These are phyloP conservation scores for Phytopythium helicoides DNA, from an alignment of 352 stramenopile species.

Conservation along the genomic window DNA sequence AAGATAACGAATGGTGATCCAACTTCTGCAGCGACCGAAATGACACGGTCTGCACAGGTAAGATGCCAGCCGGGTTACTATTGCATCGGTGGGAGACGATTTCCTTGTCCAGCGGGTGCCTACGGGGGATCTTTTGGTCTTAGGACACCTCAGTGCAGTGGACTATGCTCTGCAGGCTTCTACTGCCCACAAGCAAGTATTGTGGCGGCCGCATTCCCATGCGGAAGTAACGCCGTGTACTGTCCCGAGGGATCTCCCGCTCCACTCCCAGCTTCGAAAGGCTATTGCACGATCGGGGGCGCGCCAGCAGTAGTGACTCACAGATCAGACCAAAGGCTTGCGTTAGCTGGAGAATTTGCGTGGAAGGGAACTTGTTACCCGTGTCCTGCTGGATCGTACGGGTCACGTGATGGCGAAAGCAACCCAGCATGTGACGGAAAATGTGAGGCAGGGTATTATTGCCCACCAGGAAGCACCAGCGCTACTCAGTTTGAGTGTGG, in stretches of 20 bases:
- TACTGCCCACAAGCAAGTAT: slow-evolving; percentile 63
- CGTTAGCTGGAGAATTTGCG: slow-evolving; percentile 50
- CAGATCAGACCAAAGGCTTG: slow-evolving; percentile 25
- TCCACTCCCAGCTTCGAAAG: slow-evolving; percentile 14
- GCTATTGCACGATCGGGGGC: slow-evolving; percentile 29
- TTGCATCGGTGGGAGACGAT: slow-evolving; percentile 34
- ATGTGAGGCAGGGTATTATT: slow-evolving; percentile 73
- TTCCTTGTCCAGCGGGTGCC: slow-evolving; percentile 44
- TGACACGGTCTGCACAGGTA: slow-evolving; percentile 34
- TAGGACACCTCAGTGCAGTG: slow-evolving; percentile 43
- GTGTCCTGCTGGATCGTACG: slow-evolving; percentile 68
- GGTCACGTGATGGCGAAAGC: slow-evolving; percentile 33
- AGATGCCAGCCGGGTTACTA: slow-evolving; percentile 65
- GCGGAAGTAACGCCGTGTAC: slow-evolving; percentile 26
- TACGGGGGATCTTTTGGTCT: slow-evolving; percentile 48
- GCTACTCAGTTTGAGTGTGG: slow-evolving; percentile 49
- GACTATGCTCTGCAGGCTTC: slow-evolving; percentile 56
- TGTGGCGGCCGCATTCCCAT: slow-evolving; percentile 26
- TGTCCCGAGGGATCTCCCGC: slow-evolving; percentile 36
- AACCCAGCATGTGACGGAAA: slow-evolving; percentile 45
- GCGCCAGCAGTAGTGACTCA: slow-evolving; percentile 10
- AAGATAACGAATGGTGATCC: slow-evolving; percentile 11
- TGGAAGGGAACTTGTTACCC: slow-evolving; percentile 50
- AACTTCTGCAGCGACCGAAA: slow-evolving; percentile 3
- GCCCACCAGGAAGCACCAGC: slow-evolving; percentile 43